phyloP scores from a whole-genome alignment of 345 rosid species.

The Heritiera littoralis region DNA sequence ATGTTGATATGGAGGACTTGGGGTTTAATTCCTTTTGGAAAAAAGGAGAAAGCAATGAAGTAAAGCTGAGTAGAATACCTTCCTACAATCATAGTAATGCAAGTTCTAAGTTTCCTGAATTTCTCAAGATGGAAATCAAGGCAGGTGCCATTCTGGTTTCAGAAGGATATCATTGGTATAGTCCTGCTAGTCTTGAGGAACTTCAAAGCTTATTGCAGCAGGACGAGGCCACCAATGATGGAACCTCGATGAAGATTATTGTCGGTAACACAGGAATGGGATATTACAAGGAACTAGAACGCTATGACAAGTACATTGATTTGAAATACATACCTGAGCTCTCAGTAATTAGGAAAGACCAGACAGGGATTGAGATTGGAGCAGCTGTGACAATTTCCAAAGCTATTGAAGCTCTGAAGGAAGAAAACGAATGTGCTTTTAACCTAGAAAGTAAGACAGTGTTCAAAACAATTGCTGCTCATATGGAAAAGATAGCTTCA shows the following conservation, averaged over 20 bases:
- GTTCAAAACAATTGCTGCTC: conserved; percentile 51
- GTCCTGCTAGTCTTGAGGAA: conserved; percentile 50
- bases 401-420: conserved; percentile 57
- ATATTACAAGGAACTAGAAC: conserved; percentile 59
- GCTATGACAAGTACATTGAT: conserved; percentile 56
- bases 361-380: conserved; percentile 61
- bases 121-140: conserved; percentile 51
- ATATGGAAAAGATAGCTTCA: conserved; percentile 72
- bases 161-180: conserved; percentile 43
- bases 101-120: conserved; percentile 59
- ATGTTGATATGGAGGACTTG: conserved; percentile 88
- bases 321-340: conserved; percentile 59
- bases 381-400: conserved; percentile 72
- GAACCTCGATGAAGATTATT: conserved; percentile 45
- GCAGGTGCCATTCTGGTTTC: conserved; percentile 37
- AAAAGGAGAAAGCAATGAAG: conserved; percentile 52
- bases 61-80: conserved; percentile 56
- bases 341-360: conserved; percentile 45
- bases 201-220: conserved; percentile 42
- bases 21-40: conserved; percentile 80
- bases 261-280: conserved; percentile 75
- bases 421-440: conserved; percentile 26
- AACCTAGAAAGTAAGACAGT: conserved; percentile 22
- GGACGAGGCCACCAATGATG: neutral
- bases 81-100: conserved; percentile 29